A percentile compares a stretch with the other conserved stretches of the same genome.
Conservation (phyloP, 2,329 filamentous ascomycete species). For the Beauveria rudraprayagi region DNA sequence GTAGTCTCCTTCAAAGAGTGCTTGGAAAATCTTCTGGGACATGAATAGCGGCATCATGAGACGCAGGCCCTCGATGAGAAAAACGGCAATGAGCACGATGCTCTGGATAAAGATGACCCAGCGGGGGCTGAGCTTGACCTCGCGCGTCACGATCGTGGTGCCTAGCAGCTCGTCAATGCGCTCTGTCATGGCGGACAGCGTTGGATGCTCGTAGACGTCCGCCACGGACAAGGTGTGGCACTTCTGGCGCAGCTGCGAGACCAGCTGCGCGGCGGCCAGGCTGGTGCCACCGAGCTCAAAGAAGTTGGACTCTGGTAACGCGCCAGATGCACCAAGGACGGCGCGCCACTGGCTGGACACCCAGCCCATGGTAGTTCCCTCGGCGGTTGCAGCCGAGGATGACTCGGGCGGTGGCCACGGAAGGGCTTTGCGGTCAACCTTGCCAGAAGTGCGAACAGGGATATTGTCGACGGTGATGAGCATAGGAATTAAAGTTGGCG, state of each 20-base stretch:
- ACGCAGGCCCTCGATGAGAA: conserved; percentile 12
- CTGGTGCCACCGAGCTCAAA: conserved; percentile 18
- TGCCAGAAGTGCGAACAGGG: conserved; percentile 17
- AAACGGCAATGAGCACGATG: conserved; percentile 10
- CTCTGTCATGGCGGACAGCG: conserved; percentile 13
- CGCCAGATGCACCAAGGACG: conserved; percentile 13
- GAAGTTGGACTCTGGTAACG: conserved; percentile 13
- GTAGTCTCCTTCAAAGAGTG: neutral
- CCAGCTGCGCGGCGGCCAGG: conserved; percentile 17
- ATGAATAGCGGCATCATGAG: conserved; percentile 11
- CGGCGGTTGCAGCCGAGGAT: neutral
- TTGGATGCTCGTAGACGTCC: conserved; percentile 16
- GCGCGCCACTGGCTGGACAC: conserved; percentile 16
- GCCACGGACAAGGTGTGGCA: conserved; percentile 17
- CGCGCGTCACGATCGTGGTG: conserved; percentile 9
- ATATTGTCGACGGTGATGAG: conserved; percentile 15
- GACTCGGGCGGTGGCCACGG: conserved; percentile 7
- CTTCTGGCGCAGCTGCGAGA: conserved; percentile 15
- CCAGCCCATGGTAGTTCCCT: conserved; percentile 14
- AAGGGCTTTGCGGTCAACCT: conserved; percentile 17
- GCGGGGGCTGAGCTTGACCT: conserved; percentile 15
- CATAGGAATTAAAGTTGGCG: conserved; percentile 16
- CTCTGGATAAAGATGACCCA: conserved; percentile 15
- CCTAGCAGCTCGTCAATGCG: conserved; percentile 15
- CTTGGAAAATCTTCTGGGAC: conserved; percentile 13